These are phyloP conservation scores for Eustoma russellianum DNA, from an alignment of 257 asterid genomes.

Conservation along the genomic window DNA sequence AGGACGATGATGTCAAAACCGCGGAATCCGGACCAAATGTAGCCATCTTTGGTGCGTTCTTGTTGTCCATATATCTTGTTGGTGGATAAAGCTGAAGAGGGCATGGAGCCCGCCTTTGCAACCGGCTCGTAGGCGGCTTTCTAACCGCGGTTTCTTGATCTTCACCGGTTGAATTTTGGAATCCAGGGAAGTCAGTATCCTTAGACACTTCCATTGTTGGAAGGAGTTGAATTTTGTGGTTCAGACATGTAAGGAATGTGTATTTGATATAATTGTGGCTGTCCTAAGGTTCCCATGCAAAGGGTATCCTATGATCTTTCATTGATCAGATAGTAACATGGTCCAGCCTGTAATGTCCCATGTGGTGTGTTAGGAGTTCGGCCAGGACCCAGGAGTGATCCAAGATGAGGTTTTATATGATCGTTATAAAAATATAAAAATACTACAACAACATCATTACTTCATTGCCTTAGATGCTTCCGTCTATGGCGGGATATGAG, in stretches of 20 bases:
- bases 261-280: constrained; percentile 3
- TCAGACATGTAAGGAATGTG: background rate
- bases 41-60: constrained; percentile 5
- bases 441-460: no score
- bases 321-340: constrained; percentile 16
- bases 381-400: no score
- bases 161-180: constrained; percentile 9
- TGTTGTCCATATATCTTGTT: constrained; percentile 9
- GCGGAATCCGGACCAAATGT: constrained; percentile 11
- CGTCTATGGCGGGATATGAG: no score
- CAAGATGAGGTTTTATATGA: no score
- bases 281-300: constrained; percentile 6
- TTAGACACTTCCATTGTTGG: constrained; percentile 27
- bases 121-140: constrained; percentile 13
- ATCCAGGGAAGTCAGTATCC: constrained; percentile 22
- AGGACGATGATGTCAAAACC: constrained; percentile 13
- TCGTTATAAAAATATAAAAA: no score
- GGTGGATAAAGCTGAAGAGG: constrained; percentile 20
- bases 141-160: constrained; percentile 3
- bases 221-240: background rate
- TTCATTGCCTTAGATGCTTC: no score
- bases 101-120: constrained; percentile 23
- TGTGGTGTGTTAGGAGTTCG: background rate
- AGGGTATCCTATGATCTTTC: constrained; percentile 12
- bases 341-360: constrained; percentile 26